Base-by-base conservation (phyloP, 768 basidiomycete genomes). In the Amanita fuliginea region DNA sequence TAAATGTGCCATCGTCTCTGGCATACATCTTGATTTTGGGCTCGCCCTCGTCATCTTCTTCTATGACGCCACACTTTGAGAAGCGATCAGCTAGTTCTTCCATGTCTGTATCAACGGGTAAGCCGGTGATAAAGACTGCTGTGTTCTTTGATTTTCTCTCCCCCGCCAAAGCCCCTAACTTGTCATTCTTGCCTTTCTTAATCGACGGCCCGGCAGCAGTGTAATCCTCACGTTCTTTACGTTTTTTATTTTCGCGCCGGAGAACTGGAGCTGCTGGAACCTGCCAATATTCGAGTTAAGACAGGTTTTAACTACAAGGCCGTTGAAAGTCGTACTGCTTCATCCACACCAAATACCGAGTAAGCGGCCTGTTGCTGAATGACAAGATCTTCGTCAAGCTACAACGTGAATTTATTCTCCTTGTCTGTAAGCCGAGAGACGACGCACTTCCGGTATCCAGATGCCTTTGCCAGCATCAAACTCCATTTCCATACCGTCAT, bases 21-120 rank as follows among this genome's bases (percentile, higher is more conserved):
- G 87, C 86, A 64, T 99, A 99, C 71, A 98, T 74, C 72, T 99
- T 99, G 62, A 98, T 77, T 61, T 94, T 90, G n/a, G 85, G 83
- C 51, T 89, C 79, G 2, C 89, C 93, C n/a, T 81, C 71, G 57
- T 93, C 85, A 54, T 91, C 92, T 59, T 95, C 90, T 61, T 97
- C 84, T 47, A 99, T 80, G 28, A 99, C 78, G 14, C 96, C 96
- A 56, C 83, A 97, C 62, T 80, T 92, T 19, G 81, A 78, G 63
- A 98, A 99, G n/a, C 86, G 81, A 43, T 80, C 78, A n/a, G 78
- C 69, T 30, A 99, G 63, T 61, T 92, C 87, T 7, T 86, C 81
- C 6, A 62, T 57, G 1, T 86, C 86, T 0, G 90, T 69, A 59
- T 93, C 85, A 0, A 68, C 57, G 7, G 95, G 95, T 2, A 99